Evolutionary conservation across 2,329 filamentous ascomycete species (phyloP), one percentile per base, ranked within the genome.

Genomic region (Ascochyta koolunga): DNA sequence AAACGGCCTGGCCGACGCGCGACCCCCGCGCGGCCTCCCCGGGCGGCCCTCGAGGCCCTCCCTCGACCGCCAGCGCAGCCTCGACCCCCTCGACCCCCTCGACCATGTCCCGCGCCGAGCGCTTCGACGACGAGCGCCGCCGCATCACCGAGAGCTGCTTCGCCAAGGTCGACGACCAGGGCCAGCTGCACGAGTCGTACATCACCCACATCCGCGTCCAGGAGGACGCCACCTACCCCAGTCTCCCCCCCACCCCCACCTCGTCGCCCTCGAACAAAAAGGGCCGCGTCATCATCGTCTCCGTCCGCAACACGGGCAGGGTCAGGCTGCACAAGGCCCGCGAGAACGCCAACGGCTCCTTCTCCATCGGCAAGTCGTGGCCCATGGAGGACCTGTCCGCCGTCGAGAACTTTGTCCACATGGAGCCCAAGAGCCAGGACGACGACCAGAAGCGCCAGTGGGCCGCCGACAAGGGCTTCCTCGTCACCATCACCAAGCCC

Each of bases 331-430:
- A 99, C 81, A 99, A 99, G 77, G 93, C 92, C 53, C 89, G 96
- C 66, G 95, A 99, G 78, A 99, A 99, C 73, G 82, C 85, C 50
- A 97, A 96, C 74, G 92, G 92, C 50, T 87, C 90, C 21, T 99
- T 97, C 76, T 98, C 93, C 18, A 96, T 99, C 64, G 95, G 95
- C 62, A 99, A 99, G 79, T 96, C 95, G 3, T 99, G 95, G 95
- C 90, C 93, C 72, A 84, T 99, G 64, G 93, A 98, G 75, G 95
- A 99, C 71, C 79, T 99, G 42, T 84, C 85, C 4, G 83, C 84
- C 39, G 90, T 99, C 61, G 89, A 96, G 73, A 95, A 91, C 22
- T 98, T 88, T 70, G 88, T 86, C 6, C 82, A 87, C 37, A 74
- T 85, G 18, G 80, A 73, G 69, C 84, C 80, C 70, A 80, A 75